Percentiles rank a stretch among this genome's conserved stretches.
phyloP scores from a whole-genome alignment of 176 grass and related monocot genomes.

The Musa acuminata region DNA sequence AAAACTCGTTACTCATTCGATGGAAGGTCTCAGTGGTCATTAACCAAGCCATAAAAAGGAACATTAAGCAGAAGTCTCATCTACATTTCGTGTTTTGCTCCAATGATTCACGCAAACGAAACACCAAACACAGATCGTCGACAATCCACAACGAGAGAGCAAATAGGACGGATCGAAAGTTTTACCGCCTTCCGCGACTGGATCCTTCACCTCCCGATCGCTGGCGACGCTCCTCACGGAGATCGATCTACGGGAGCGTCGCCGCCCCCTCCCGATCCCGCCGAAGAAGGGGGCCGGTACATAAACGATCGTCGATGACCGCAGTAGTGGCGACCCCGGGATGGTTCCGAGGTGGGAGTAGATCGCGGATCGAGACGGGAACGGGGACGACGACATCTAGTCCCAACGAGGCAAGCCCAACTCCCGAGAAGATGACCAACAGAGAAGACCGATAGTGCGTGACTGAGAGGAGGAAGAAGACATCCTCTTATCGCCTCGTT shows the following conservation, averaged over 20 bases:
- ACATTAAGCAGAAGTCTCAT: neutral
- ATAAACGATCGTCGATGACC: neutral
- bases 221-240: constrained; percentile 9
- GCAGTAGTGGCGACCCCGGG: neutral
- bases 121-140: neutral
- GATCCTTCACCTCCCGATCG: constrained; percentile 13
- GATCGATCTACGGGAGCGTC: neutral
- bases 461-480: neutral
- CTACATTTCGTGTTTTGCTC: neutral
- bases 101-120: neutral
- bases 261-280: neutral
- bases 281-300: neutral
- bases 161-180: neutral
- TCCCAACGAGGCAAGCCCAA: neutral
- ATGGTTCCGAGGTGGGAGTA: neutral
- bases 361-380: neutral
- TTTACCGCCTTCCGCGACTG: constrained; percentile 6
- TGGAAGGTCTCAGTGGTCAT: neutral
- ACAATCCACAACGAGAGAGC: neutral
- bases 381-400: constrained; percentile 3
- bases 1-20: too few relatives aligned
- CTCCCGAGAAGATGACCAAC: neutral
- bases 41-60: neutral
- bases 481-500: neutral
- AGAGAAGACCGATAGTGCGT: neutral